Percentiles rank a stretch among this genome's conserved stretches.
These are phyloP conservation scores for Fomitopsis palustris DNA, from an alignment of 1,284 basidiomycete species.

Conservation along the genomic window DNA sequence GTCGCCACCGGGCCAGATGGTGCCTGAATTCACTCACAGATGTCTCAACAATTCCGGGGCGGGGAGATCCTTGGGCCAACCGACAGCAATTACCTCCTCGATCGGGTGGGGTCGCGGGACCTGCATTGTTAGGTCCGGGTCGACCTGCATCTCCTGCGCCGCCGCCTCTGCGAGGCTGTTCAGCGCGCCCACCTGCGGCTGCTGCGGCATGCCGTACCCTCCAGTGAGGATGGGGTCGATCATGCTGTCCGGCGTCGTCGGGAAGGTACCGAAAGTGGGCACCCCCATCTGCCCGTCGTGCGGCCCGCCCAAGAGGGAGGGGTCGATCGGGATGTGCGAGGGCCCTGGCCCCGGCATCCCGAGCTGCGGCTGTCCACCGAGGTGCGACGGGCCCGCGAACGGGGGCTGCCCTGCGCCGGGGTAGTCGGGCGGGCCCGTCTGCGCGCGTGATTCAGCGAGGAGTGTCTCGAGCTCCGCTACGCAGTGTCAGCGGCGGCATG, in stretches of 20 bases:
- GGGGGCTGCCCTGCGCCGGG: not conserved
- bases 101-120: constrained; percentile 2
- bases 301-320: not conserved
- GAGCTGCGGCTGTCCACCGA: not conserved
- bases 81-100: constrained; percentile 40
- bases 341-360: not conserved
- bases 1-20: not conserved
- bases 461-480: constrained; percentile 61
- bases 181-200: not conserved
- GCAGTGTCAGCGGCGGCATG: not conserved
- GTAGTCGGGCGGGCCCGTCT: not conserved
- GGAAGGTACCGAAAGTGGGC: not conserved
- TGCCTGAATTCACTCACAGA: constrained; percentile 40
- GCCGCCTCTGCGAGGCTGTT: constrained; percentile 9
- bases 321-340: constrained; percentile 1
- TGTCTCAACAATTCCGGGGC: constrained; percentile 56
- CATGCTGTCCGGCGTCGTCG: not conserved
- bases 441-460: constrained; percentile 26
- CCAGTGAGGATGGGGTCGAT: not conserved
- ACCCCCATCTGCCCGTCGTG: not conserved
- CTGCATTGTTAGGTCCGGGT: not conserved
- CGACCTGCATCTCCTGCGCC: not conserved
- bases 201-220: not conserved
- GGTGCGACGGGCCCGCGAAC: not conserved
- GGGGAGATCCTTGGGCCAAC: constrained; percentile 65